A percentile compares a stretch with the other conserved stretches of the same genome.
Evolutionary conservation across 768 basidiomycete species (phyloP).

Genomic region (Pleurotus citrinopileatus): DNA sequence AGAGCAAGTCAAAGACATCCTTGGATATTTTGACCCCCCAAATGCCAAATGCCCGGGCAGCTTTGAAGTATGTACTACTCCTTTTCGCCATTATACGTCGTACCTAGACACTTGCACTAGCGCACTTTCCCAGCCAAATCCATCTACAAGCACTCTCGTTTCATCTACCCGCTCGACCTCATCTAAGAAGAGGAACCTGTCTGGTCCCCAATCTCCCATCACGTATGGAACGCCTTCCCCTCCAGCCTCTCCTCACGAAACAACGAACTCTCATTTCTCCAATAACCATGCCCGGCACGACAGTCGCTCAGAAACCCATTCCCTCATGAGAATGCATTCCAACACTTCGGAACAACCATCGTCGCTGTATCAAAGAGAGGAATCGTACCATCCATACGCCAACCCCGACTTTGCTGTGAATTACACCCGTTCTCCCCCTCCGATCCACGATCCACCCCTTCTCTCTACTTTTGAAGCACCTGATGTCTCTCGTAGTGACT

Average conservation of each 20-base stretch:
- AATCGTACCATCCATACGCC: slow-evolving; percentile 70
- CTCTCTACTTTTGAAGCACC: slow-evolving; percentile 24
- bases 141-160: slow-evolving; percentile 53
- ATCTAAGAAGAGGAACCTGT: slow-evolving; percentile 39
- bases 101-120: slow-evolving; percentile 29
- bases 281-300: slow-evolving; percentile 11
- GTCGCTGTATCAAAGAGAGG: slow-evolving; percentile 28
- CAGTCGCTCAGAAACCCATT: slow-evolving; percentile 3
- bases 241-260: slow-evolving; percentile 20
- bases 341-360: slow-evolving; percentile 8
- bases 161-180: slow-evolving; percentile 22
- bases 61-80: slow-evolving; percentile 52
- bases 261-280: slow-evolving; percentile 18
- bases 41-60: slow-evolving; percentile 47
- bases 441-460: slow-evolving; percentile 23
- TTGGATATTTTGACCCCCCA: slow-evolving; percentile 56
- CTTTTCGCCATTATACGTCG: slow-evolving; percentile 8
- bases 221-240: slow-evolving; percentile 27
- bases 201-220: slow-evolving; percentile 26
- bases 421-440: slow-evolving; percentile 18
- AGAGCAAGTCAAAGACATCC: slow-evolving; percentile 49
- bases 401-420: slow-evolving; percentile 65
- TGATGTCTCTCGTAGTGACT: slow-evolving; percentile 44
- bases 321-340: neutral
- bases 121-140: slow-evolving; percentile 57